Evolutionary conservation across 306 rosid genomes (phyloP).

Genomic region (Pyrus communis): DNA sequence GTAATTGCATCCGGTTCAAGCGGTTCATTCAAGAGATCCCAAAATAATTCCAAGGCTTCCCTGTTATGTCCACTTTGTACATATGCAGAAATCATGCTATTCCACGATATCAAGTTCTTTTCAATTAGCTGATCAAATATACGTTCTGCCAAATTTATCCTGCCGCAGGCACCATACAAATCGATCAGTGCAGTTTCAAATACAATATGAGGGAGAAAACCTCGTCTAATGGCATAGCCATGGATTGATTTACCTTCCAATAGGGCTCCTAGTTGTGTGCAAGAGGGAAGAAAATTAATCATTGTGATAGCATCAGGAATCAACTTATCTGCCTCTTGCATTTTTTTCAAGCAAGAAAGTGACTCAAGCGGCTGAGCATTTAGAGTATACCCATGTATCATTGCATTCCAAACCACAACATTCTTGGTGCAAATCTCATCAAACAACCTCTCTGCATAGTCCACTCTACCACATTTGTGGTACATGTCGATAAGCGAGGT

Average conservation of each 20-base stretch:
- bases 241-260: conserved; percentile 47
- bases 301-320: conserved; percentile 36
- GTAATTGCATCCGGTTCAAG: conserved; percentile 40
- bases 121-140: conserved; percentile 30
- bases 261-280: conserved; percentile 31
- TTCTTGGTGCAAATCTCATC: conserved; percentile 23
- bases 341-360: conserved; percentile 30
- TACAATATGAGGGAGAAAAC: conserved; percentile 45
- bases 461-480: conserved; percentile 33
- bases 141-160: conserved; percentile 26
- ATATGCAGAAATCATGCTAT: conserved; percentile 42
- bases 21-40: conserved; percentile 20
- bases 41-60: conserved; percentile 41
- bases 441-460: conserved; percentile 41
- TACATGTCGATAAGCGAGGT: conserved; percentile 50
- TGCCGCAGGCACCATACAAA: conserved; percentile 35
- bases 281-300: conserved; percentile 47
- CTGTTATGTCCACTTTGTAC: conserved; percentile 23
- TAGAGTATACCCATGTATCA: conserved; percentile 38
- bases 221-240: conserved; percentile 42
- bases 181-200: conserved; percentile 47
- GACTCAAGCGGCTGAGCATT: conserved; percentile 16
- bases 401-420: conserved; percentile 52
- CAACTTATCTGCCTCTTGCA: conserved; percentile 32
- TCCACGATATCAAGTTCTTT: conserved; percentile 37